Conservation (phyloP, 1,139 yeast genomes). For the Candida gigantensis region DNA sequence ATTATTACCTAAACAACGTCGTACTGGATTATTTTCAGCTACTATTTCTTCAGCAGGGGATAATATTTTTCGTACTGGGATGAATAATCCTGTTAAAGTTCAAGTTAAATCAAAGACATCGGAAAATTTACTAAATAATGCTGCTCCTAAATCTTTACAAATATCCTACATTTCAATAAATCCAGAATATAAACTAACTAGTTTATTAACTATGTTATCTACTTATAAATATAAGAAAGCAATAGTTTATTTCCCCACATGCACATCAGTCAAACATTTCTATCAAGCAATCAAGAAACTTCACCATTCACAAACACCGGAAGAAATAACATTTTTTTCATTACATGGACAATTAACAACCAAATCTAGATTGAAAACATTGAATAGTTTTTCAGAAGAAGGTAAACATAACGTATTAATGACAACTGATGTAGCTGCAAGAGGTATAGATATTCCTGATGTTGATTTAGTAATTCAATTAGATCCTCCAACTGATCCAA, state of each 20-base stretch:
- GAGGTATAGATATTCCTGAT: conserved; percentile 92
- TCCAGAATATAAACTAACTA: conserved; percentile 62
- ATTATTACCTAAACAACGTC: conserved; percentile 79
- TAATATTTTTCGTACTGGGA: conserved; percentile 71
- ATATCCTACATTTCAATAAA: conserved; percentile 62
- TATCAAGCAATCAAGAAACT: conserved; percentile 52
- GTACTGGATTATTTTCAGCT: conserved; percentile 93
- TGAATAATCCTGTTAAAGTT: conserved; percentile 86
- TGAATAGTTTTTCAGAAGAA: conserved; percentile 56
- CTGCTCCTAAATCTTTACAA: conserved; percentile 68
- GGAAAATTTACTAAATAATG: conserved; percentile 18
- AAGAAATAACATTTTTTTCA: conserved; percentile 63
- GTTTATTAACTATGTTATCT: conserved; percentile 54
- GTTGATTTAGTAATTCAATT: conserved; percentile 85
- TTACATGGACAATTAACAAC: conserved; percentile 85
- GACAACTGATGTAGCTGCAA: conserved; percentile 87
- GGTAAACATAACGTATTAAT: conserved; percentile 62
- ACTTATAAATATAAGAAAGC: conserved; percentile 66
- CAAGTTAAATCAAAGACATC: conserved; percentile 58
- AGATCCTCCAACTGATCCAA: conserved; percentile 92
- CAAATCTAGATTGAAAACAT: conserved; percentile 70
- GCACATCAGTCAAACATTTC: conserved; percentile 76
- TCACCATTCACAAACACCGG: not conserved
- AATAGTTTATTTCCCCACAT: conserved; percentile 90
- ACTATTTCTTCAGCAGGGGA: conserved; percentile 81